Evolutionary conservation across 2,329 filamentous ascomycete genomes (phyloP).

Genomic region (Elsinoe perseae): DNA sequence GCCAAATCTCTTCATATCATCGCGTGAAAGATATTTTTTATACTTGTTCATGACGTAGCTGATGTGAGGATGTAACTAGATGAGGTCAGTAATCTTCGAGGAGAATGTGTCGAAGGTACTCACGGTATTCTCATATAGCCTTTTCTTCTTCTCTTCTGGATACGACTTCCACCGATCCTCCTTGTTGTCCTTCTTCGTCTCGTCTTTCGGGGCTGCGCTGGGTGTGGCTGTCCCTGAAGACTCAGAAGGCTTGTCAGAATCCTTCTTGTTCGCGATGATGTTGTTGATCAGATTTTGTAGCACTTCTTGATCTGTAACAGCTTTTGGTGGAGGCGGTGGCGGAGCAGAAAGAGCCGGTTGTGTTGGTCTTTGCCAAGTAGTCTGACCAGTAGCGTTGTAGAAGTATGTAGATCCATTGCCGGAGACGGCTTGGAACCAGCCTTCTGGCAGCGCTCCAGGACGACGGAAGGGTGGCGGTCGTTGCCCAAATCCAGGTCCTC

Average conservation of each 20-base stretch:
- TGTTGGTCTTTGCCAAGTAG: slow-evolving; percentile 75
- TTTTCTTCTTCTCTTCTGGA: slow-evolving; percentile 81
- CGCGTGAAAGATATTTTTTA: slow-evolving; percentile 75
- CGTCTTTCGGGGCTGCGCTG: slow-evolving; percentile 43
- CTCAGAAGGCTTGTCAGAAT: slow-evolving; percentile 47
- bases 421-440: slow-evolving; percentile 75
- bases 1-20: slow-evolving; percentile 58
- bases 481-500: slow-evolving; percentile 51
- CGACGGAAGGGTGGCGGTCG: slow-evolving; percentile 42
- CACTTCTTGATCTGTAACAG: slow-evolving; percentile 63
- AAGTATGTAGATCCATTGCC: slow-evolving; percentile 70
- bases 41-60: slow-evolving; percentile 83
- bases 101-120: slow-evolving; percentile 30
- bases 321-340: slow-evolving; percentile 55
- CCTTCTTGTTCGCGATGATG: slow-evolving; percentile 56
- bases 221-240: slow-evolving; percentile 57
- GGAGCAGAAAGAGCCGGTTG: slow-evolving; percentile 49
- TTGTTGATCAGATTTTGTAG: slow-evolving; percentile 69
- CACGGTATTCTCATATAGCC: slow-evolving; percentile 89
- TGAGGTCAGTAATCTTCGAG: slow-evolving; percentile 16
- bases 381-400: slow-evolving; percentile 68
- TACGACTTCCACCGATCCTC: slow-evolving; percentile 64
- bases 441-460: slow-evolving; percentile 59
- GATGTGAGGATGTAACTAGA: slow-evolving; percentile 72
- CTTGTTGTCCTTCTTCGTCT: slow-evolving; percentile 47